Conservation (phyloP, 2,329 filamentous ascomycete genomes). For the Cytospora chrysosperma region DNA sequence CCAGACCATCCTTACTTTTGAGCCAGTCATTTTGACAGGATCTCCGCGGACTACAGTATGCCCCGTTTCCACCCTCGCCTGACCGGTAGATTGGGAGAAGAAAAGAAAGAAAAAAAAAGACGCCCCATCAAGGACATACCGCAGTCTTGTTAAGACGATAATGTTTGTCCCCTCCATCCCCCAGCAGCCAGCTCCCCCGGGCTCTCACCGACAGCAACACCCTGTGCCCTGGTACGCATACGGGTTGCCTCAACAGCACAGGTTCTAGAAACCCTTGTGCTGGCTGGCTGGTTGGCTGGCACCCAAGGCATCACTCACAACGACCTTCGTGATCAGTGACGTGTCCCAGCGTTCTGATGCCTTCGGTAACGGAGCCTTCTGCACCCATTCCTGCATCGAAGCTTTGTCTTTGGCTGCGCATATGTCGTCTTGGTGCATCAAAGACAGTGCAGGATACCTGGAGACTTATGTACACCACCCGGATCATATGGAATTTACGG, state of each 20-base stretch:
- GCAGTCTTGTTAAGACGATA: background rate
- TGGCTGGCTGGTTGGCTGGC: background rate
- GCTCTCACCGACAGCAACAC: background rate
- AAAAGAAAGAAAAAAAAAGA: background rate
- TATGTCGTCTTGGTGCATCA: conserved; percentile 3
- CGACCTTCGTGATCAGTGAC: conserved; percentile 15
- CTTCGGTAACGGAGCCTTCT: background rate
- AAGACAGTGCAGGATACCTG: background rate
- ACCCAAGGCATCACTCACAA: conserved; percentile 6
- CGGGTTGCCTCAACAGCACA: background rate
- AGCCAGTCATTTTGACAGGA: conserved; percentile 13
- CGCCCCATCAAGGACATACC: conserved; percentile 10
- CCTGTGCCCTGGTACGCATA: conserved; percentile 2
- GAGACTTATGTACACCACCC: background rate
- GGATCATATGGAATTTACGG: conserved; percentile 5
- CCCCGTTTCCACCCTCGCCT: background rate
- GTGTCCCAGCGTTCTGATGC: conserved; percentile 6
- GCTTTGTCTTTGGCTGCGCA: background rate
- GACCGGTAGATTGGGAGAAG: conserved; percentile 4
- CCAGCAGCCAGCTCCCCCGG: background rate
- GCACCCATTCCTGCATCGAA: background rate
- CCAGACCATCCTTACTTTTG: conserved; percentile 7
- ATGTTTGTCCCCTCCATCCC: background rate
- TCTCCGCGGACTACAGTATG: background rate
- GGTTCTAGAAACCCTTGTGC: background rate